These are phyloP conservation scores for Cutaneotrichosporon sp. DNA, from an alignment of 1,284 basidiomycete genomes.

Conservation along the genomic window DNA sequence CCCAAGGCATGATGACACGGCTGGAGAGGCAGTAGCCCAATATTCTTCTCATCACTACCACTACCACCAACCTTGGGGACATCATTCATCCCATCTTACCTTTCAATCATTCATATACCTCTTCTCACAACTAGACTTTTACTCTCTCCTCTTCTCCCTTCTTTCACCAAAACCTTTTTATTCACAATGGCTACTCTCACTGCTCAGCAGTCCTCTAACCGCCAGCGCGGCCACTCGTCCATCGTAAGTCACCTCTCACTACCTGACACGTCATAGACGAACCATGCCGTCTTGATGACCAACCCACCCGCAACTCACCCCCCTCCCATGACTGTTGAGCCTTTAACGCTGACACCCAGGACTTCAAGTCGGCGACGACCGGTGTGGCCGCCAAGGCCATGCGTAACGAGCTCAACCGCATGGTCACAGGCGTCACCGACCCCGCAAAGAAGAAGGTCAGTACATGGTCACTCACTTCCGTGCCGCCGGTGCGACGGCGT, in stretches of 20 bases:
- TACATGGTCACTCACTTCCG: not conserved
- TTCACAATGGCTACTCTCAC: slow-evolving; percentile 2
- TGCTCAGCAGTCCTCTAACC: slow-evolving; percentile 11
- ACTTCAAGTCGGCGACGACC: slow-evolving; percentile 98
- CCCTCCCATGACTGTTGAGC: too few relatives aligned
- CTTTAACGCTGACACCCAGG: slow-evolving; percentile 20
- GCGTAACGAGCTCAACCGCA: slow-evolving; percentile 95
- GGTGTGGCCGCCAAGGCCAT: slow-evolving; percentile 96
- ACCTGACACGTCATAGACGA: slow-evolving; percentile 1
- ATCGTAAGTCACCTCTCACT: slow-evolving; percentile 39
- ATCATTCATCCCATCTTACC: not conserved
- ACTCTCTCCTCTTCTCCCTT: not conserved
- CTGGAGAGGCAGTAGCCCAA: too few relatives aligned
- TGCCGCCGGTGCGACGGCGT: too few relatives aligned
- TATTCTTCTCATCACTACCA: not conserved
- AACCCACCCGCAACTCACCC: too few relatives aligned
- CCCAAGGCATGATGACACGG: too few relatives aligned
- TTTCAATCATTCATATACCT: not conserved
- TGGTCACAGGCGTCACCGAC: slow-evolving; percentile 80
- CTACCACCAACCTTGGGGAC: not conserved
- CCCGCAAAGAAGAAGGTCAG: slow-evolving; percentile 73
- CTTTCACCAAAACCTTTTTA: not conserved
- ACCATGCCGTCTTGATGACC: too few relatives aligned
- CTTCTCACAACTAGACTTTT: too few relatives aligned
- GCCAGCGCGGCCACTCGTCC: slow-evolving; percentile 48